Evolutionary conservation across 805 yeast species (phyloP).

Genomic region (Candida andamanensis): DNA sequence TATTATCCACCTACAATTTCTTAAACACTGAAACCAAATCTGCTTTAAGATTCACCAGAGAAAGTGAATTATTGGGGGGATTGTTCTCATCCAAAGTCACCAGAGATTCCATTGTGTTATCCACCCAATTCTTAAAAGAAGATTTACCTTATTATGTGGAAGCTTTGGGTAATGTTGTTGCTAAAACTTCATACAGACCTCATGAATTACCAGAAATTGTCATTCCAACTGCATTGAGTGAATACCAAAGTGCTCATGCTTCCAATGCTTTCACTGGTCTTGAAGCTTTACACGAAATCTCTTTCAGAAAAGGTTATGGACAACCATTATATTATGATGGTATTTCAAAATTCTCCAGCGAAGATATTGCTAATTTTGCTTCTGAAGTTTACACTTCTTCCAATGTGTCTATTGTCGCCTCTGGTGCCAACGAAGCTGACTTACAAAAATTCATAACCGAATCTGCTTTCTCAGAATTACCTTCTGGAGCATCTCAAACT

Average conservation of each 20-base stretch:
- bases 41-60: slow-evolving; percentile 90
- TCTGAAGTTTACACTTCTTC: slow-evolving; percentile 60
- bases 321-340: slow-evolving; percentile 75
- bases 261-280: slow-evolving; percentile 57
- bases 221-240: slow-evolving; percentile 69
- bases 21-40: slow-evolving; percentile 78
- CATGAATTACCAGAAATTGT: slow-evolving; percentile 83
- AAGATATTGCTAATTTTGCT: slow-evolving; percentile 65
- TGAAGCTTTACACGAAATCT: slow-evolving; percentile 72
- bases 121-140: slow-evolving; percentile 78
- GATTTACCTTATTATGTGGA: slow-evolving; percentile 90
- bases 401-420: slow-evolving; percentile 65
- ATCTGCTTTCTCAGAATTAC: slow-evolving; percentile 58
- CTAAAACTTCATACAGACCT: slow-evolving; percentile 69
- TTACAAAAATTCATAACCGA: slow-evolving; percentile 62
- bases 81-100: slow-evolving; percentile 60
- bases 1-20: slow-evolving; percentile 78
- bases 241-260: slow-evolving; percentile 47
- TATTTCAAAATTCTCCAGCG: slow-evolving; percentile 47
- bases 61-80: slow-evolving; percentile 92
- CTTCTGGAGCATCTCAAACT: slow-evolving; percentile 52
- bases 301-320: slow-evolving; percentile 88
- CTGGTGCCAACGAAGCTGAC: slow-evolving; percentile 70
- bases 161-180: slow-evolving; percentile 68
- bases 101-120: slow-evolving; percentile 79